Evolutionary conservation across 2,329 filamentous ascomycete genomes (phyloP).

Genomic region (Diaporthe caulivora): DNA sequence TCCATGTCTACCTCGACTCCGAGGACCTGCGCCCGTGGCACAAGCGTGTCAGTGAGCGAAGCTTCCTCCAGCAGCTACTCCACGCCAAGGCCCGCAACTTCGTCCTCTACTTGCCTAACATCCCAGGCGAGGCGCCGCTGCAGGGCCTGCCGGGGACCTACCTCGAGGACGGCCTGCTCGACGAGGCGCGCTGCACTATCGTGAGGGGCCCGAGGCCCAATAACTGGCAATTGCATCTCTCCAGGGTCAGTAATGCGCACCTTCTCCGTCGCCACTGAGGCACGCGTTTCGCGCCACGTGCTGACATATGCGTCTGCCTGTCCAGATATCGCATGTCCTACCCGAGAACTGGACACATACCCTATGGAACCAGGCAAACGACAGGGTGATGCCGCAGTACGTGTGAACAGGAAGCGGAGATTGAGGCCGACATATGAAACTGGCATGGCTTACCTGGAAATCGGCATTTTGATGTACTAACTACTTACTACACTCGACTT

Average conservation of each 20-base stretch:
- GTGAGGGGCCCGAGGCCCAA: slow-evolving; percentile 44
- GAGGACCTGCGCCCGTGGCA: slow-evolving; percentile 48
- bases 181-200: slow-evolving; percentile 41
- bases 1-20: slow-evolving; percentile 48
- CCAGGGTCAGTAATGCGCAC: slow-evolving; percentile 34
- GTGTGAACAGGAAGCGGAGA: background rate
- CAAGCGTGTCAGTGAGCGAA: slow-evolving; percentile 46
- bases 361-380: slow-evolving; percentile 36
- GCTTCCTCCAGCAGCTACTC: slow-evolving; percentile 44
- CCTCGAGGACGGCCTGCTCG: slow-evolving; percentile 37
- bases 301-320: slow-evolving; percentile 25
- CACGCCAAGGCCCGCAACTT: slow-evolving; percentile 41
- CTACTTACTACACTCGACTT: background rate
- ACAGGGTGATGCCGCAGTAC: slow-evolving; percentile 31
- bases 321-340: slow-evolving; percentile 36
- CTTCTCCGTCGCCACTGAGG: background rate
- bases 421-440: background rate
- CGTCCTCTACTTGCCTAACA: slow-evolving; percentile 43
- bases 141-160: slow-evolving; percentile 40
- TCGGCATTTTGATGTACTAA: background rate
- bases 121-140: slow-evolving; percentile 36
- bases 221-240: slow-evolving; percentile 45
- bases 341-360: slow-evolving; percentile 39
- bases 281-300: background rate
- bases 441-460: background rate